Evolutionary conservation across 1,284 basidiomycete species (phyloP).

Genomic region (Tilletia horrida): DNA sequence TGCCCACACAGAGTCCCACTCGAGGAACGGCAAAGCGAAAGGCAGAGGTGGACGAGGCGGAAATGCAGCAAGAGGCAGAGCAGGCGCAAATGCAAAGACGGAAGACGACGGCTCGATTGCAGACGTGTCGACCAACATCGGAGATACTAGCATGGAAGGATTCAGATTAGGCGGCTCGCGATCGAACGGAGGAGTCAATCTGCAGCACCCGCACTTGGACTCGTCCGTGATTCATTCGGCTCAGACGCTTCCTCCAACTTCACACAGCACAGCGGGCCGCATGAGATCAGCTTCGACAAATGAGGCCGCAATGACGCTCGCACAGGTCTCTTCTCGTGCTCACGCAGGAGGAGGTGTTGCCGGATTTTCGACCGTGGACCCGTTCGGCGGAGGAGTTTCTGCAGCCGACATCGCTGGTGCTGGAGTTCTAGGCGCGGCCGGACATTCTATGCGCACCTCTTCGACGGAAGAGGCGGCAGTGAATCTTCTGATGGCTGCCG

Average conservation of each 20-base stretch:
- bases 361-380: neutral
- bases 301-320: conserved; percentile 44
- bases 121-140: conserved; percentile 5
- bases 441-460: neutral
- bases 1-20: neutral
- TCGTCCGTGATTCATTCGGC: neutral
- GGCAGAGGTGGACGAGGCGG: conserved; percentile 1
- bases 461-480: conserved; percentile 6
- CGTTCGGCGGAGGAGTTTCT: neutral
- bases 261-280: conserved; percentile 8
- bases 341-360: conserved; percentile 22
- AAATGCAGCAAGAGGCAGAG: neutral
- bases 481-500: conserved; percentile 8
- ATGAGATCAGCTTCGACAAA: conserved; percentile 38
- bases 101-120: conserved; percentile 6
- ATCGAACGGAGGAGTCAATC: neutral
- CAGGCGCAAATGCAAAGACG: neutral
- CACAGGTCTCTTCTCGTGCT: conserved; percentile 39
- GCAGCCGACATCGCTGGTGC: neutral
- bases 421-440: neutral
- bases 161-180: neutral
- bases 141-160: neutral
- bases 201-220: conserved; percentile 12
- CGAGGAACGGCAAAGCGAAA: neutral
- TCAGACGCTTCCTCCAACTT: conserved; percentile 10